Percentiles rank a stretch among this genome's conserved stretches.
Conservation (phyloP, 306 rosid genomes). For the Vigna hirtella region DNA sequence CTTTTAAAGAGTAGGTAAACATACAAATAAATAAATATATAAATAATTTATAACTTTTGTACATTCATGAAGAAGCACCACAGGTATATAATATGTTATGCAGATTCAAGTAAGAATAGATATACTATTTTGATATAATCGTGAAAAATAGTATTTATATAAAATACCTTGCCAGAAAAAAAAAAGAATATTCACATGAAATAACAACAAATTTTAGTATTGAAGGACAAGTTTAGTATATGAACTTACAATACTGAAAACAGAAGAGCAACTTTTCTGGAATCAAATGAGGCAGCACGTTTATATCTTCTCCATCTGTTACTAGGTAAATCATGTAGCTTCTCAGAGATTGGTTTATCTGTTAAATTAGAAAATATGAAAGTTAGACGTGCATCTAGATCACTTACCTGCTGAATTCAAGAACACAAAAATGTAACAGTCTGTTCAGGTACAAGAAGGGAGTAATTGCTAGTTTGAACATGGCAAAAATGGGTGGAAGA, state of each 20-base stretch:
- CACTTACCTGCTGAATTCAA: slow-evolving; percentile 26
- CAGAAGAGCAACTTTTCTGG: slow-evolving; percentile 85
- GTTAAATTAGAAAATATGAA: slow-evolving; percentile 38
- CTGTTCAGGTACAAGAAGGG: slow-evolving; percentile 12
- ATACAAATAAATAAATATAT: neutral
- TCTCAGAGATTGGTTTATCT: slow-evolving; percentile 77
- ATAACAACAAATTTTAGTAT: slow-evolving; percentile 10
- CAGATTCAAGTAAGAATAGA: neutral
- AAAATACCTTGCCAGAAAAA: neutral
- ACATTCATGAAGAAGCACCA: slow-evolving; percentile 9
- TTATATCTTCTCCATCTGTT: slow-evolving; percentile 84
- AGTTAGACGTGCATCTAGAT: slow-evolving; percentile 31
- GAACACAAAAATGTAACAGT: slow-evolving; percentile 13
- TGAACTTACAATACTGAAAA: slow-evolving; percentile 85
- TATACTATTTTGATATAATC: slow-evolving; percentile 5
- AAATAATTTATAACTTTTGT: neutral
- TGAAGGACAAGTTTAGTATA: slow-evolving; percentile 27
- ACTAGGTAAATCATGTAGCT: slow-evolving; percentile 70
- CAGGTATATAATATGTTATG: neutral
- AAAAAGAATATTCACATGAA: slow-evolving; percentile 4
- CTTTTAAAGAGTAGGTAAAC: neutral
- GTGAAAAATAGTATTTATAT: slow-evolving; percentile 6
- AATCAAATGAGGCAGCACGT: slow-evolving; percentile 81
- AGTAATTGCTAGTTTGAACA: slow-evolving; percentile 30
- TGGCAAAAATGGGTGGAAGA: neutral